phyloP scores from a whole-genome alignment of 1,284 basidiomycete genomes.

The Pyrrhoderma noxium region DNA sequence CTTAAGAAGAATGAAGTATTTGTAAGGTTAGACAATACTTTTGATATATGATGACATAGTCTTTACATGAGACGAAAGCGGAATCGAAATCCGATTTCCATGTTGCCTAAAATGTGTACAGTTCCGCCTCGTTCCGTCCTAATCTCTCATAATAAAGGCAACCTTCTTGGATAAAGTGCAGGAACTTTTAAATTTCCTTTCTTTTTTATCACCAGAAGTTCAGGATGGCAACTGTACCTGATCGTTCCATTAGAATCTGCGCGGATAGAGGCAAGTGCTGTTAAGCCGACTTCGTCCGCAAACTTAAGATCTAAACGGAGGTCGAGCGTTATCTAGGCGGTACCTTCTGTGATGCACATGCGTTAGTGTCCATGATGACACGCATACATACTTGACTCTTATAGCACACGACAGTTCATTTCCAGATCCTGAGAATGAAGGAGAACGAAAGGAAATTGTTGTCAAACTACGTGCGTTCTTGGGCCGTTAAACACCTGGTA shows the following conservation, averaged over 20 bases:
- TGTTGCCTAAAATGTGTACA: neutral
- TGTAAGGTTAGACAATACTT: too few relatives aligned
- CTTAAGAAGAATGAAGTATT: too few relatives aligned
- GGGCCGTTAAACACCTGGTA: neutral
- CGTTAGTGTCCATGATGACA: conserved; percentile 34
- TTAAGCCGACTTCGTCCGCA: too few relatives aligned
- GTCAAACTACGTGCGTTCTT: conserved; percentile 66
- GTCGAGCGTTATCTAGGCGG: conserved; percentile 38
- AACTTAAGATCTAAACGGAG: too few relatives aligned
- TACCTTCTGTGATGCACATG: conserved; percentile 79
- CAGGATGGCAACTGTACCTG: conserved; percentile 35
- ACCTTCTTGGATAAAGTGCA: neutral
- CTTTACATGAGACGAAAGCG: too few relatives aligned
- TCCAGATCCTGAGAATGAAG: conserved; percentile 55
- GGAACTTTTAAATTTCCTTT: too few relatives aligned
- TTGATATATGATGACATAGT: too few relatives aligned
- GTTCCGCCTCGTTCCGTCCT: conserved; percentile 8
- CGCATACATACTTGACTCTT: neutral
- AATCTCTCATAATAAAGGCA: neutral
- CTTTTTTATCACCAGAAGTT: too few relatives aligned
- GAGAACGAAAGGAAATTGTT: conserved; percentile 63
- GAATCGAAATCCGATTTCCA: neutral
- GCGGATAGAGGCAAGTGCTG: conserved; percentile 32
- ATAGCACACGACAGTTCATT: conserved; percentile 49
- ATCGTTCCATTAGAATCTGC: conserved; percentile 50